A percentile compares a stretch with the other conserved stretches of the same genome.
Conservation (phyloP, 1,284 basidiomycete species). For the Cryptococcus depauperatus region DNA sequence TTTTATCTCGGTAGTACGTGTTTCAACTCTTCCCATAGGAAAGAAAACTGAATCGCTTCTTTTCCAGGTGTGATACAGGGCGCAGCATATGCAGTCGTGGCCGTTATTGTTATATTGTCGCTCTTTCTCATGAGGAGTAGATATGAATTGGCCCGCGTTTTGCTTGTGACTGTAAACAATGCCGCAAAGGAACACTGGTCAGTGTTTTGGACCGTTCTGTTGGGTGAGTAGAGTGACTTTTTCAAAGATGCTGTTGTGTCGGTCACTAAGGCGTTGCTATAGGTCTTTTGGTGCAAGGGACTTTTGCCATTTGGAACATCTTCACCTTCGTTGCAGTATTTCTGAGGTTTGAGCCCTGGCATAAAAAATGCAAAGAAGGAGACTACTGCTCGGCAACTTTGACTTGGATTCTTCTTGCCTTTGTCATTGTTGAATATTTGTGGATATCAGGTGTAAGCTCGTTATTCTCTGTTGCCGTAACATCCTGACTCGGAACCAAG, state of each 20-base stretch:
- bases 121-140: slow-evolving; percentile 2
- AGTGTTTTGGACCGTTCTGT: slow-evolving; percentile 10
- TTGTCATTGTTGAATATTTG: slow-evolving; percentile 3
- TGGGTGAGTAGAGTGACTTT: slow-evolving; percentile 1
- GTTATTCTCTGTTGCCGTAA: background rate
- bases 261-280: background rate
- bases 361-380: slow-evolving; percentile 1
- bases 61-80: too few relatives aligned
- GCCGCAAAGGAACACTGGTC: slow-evolving; percentile 10
- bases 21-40: too few relatives aligned
- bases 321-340: slow-evolving; percentile 10
- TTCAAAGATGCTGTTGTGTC: background rate
- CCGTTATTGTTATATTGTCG: background rate
- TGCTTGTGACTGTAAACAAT: slow-evolving; percentile 9
- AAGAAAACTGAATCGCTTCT: too few relatives aligned
- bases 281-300: slow-evolving; percentile 6
- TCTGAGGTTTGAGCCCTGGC: slow-evolving; percentile 8
- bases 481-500: background rate
- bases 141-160: slow-evolving; percentile 3
- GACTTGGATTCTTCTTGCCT: slow-evolving; percentile 2
- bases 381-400: slow-evolving; percentile 2
- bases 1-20: background rate
- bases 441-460: slow-evolving; percentile 9
- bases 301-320: slow-evolving; percentile 9
- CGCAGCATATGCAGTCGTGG: too few relatives aligned